Evolutionary conservation across 495 filamentous ascomycete genomes (phyloP).

Genomic region (Annulohypoxylon bovei): DNA sequence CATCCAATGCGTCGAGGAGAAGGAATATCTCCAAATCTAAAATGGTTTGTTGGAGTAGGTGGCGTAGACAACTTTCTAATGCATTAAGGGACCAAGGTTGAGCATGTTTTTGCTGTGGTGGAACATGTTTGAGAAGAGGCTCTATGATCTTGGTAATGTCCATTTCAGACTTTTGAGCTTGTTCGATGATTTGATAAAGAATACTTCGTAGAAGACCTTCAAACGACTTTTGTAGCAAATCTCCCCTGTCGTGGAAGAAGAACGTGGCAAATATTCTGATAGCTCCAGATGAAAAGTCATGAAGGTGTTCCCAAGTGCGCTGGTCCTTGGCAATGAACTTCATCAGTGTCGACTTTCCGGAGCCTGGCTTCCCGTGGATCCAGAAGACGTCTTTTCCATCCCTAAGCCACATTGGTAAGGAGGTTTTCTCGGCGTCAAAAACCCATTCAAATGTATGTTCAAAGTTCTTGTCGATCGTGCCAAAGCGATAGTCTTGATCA

Average conservation of each 20-base stretch:
- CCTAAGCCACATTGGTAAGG: slow-evolving; percentile 27
- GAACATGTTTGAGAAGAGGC: background rate
- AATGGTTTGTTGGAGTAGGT: slow-evolving; percentile 8
- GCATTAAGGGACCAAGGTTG: slow-evolving; percentile 1
- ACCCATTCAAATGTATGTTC: slow-evolving; percentile 32
- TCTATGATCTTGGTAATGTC: background rate
- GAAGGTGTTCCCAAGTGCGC: slow-evolving; percentile 29
- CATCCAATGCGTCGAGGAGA: slow-evolving; percentile 28
- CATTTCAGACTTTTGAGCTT: background rate
- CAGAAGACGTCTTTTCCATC: slow-evolving; percentile 29
- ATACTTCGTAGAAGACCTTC: slow-evolving; percentile 35
- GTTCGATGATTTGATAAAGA: slow-evolving; percentile 11
- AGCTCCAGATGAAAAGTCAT: slow-evolving; percentile 6
- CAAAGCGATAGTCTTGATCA: slow-evolving; percentile 3
- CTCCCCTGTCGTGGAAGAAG: slow-evolving; percentile 31
- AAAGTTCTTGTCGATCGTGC: slow-evolving; percentile 1
- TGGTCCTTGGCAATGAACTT: slow-evolving; percentile 35
- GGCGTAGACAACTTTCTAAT: slow-evolving; percentile 3
- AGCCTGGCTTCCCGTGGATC: slow-evolving; percentile 40
- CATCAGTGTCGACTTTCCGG: slow-evolving; percentile 41
- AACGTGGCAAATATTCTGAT: slow-evolving; percentile 1
- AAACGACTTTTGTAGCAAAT: slow-evolving; percentile 28
- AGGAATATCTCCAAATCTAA: slow-evolving; percentile 20
- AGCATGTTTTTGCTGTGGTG: background rate
- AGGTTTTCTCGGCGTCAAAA: slow-evolving; percentile 2